Conservation (phyloP, 192 early-diverging fungal species). For the Linnemannia hyalina region DNA sequence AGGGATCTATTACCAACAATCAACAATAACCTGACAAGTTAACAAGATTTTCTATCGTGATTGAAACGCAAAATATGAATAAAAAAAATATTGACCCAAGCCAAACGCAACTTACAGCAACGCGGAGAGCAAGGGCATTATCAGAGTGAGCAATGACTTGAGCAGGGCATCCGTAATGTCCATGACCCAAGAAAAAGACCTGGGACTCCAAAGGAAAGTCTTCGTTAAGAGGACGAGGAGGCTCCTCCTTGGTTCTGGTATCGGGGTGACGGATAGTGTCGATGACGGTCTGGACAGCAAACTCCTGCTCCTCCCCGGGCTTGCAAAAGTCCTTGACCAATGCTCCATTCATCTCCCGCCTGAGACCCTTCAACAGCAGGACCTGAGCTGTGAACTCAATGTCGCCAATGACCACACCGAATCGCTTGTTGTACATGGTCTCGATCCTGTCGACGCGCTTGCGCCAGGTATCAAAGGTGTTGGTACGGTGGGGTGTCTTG, state of each 20-base stretch:
- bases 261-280: constrained; percentile 71
- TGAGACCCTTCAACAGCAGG: constrained; percentile 72
- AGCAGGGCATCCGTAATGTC: constrained; percentile 79
- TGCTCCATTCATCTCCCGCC: constrained; percentile 75
- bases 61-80: too few relatives aligned
- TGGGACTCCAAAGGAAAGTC: constrained; percentile 79
- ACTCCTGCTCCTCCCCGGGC: constrained; percentile 55
- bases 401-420: constrained; percentile 76
- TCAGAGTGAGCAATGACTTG: constrained; percentile 74
- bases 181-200: constrained; percentile 86
- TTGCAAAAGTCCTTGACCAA: constrained; percentile 79
- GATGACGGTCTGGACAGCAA: constrained; percentile 76
- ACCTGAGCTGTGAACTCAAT: constrained; percentile 73
- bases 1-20: constrained; percentile 28
- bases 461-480: constrained; percentile 65
- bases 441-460: constrained; percentile 73
- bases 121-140: constrained; percentile 57
- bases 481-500: constrained; percentile 58
- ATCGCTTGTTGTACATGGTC: constrained; percentile 75
- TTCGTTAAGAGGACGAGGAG: constrained; percentile 72
- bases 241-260: constrained; percentile 79
- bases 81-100: background rate
- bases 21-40: background rate
- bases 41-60: background rate
- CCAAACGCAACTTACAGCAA: constrained; percentile 42